phyloP scores from a whole-genome alignment of 139 green algal species.

The Picochlorum sp. region DNA sequence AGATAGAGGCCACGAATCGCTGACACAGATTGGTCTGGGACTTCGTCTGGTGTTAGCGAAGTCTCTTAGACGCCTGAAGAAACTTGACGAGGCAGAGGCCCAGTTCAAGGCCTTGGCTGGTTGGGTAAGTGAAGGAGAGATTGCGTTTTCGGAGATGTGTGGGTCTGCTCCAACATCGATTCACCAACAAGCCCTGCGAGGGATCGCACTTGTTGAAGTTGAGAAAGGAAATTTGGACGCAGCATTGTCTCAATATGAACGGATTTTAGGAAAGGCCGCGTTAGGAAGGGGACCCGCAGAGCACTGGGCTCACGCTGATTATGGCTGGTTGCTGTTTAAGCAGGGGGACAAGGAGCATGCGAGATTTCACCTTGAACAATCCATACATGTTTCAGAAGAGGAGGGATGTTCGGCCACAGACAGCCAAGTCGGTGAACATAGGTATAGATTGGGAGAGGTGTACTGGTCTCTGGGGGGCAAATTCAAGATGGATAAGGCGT shows the following conservation, averaged over 20 bases:
- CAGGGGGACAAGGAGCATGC: constrained; percentile 37
- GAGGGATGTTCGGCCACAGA: constrained; percentile 31
- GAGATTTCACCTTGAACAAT: constrained; percentile 39
- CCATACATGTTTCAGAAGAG: constrained; percentile 16
- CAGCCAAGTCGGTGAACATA: constrained; percentile 42
- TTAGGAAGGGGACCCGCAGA: constrained; percentile 44
- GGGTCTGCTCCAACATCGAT: constrained; percentile 51
- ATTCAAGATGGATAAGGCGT: constrained; percentile 26
- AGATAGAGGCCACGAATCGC: constrained; percentile 38
- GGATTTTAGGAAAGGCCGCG: constrained; percentile 57
- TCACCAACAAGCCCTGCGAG: constrained; percentile 59
- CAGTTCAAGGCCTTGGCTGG: constrained; percentile 39
- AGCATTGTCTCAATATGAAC: constrained; percentile 58
- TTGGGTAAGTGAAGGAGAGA: constrained; percentile 63
- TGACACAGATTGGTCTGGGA: constrained; percentile 41
- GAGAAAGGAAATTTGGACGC: constrained; percentile 37
- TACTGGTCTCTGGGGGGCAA: constrained; percentile 40
- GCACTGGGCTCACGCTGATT: constrained; percentile 68
- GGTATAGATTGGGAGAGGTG: constrained; percentile 45
- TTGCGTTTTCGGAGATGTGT: constrained; percentile 51
- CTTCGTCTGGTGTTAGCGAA: constrained; percentile 39
- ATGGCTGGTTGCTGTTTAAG: constrained; percentile 61
- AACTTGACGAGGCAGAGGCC: constrained; percentile 43
- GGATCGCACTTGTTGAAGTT: constrained; percentile 41
- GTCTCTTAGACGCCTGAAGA: constrained; percentile 36